Conservation (phyloP, 2,329 filamentous ascomycete genomes). For the Penicillium sp. region DNA sequence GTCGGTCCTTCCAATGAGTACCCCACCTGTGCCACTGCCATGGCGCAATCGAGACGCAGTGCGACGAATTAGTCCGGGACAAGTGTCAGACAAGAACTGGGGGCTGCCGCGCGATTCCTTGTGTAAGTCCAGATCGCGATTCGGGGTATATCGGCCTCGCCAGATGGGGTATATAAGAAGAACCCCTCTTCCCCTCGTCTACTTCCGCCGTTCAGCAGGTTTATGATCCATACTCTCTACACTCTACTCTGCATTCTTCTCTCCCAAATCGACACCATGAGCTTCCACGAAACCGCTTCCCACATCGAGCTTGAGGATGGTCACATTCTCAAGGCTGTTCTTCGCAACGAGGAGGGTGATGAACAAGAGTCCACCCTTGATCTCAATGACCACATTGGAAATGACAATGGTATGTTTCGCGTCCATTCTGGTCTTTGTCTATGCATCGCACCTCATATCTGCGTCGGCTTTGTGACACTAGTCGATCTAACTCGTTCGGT, state of each 20-base stretch:
- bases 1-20: background rate
- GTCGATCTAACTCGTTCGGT: background rate
- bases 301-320: slow-evolving; percentile 51
- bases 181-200: background rate
- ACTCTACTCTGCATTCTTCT: background rate
- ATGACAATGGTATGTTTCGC: slow-evolving; percentile 45
- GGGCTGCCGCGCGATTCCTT: slow-evolving; percentile 5
- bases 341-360: slow-evolving; percentile 44
- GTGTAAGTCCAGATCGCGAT: background rate
- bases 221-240: background rate
- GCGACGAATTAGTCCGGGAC: slow-evolving; percentile 15
- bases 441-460: too few species aligned
- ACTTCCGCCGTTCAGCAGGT: background rate
- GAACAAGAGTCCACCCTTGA: slow-evolving; percentile 46
- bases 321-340: slow-evolving; percentile 48
- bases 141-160: background rate
- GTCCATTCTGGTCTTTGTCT: background rate
- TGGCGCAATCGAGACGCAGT: slow-evolving; percentile 7
- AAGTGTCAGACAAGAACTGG: slow-evolving; percentile 17
- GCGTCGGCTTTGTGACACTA: background rate
- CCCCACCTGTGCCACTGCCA: slow-evolving; percentile 9
- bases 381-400: slow-evolving; percentile 52
- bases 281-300: slow-evolving; percentile 51
- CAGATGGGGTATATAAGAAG: slow-evolving; percentile 10
- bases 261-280: slow-evolving; percentile 32